These are phyloP conservation scores for Diaporthe capsici DNA, from an alignment of 2,329 filamentous ascomycete species.

Conservation along the genomic window DNA sequence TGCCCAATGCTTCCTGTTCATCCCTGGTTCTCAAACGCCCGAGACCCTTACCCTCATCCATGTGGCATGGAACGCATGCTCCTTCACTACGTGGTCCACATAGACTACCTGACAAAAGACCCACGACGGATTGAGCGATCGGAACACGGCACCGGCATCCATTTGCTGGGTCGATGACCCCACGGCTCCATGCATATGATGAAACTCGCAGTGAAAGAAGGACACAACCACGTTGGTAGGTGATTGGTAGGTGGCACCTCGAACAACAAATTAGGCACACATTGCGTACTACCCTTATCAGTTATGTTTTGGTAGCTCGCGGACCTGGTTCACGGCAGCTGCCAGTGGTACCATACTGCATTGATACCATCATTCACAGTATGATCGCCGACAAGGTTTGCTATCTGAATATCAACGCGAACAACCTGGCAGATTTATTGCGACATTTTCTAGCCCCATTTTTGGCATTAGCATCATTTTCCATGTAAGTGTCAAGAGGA, in stretches of 20 bases:
- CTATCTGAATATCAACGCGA: neutral
- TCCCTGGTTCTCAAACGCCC: conserved; percentile 29
- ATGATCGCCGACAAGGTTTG: neutral
- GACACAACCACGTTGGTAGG: neutral
- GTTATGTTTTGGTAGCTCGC: neutral
- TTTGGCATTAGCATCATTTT: neutral
- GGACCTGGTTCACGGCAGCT: neutral
- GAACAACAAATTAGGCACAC: neutral
- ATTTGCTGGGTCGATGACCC: neutral
- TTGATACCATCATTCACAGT: neutral
- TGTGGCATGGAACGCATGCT: neutral
- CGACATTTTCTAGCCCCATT: too few species aligned
- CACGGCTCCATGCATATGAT: neutral
- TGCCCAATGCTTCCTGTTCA: conserved; percentile 24
- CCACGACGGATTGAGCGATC: neutral
- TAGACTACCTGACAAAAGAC: neutral
- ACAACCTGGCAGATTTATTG: too few species aligned
- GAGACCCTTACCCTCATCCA: conserved; percentile 21
- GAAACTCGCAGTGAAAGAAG: neutral
- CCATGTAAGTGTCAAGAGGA: too few species aligned
- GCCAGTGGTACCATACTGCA: neutral
- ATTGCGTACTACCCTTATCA: neutral
- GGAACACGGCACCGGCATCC: neutral
- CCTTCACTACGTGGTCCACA: neutral
- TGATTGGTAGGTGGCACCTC: neutral